Percentiles rank a stretch among this genome's conserved stretches.
These are phyloP conservation scores for Diaporthe velutina DNA, from an alignment of 2,329 filamentous ascomycete species.

Conservation along the genomic window DNA sequence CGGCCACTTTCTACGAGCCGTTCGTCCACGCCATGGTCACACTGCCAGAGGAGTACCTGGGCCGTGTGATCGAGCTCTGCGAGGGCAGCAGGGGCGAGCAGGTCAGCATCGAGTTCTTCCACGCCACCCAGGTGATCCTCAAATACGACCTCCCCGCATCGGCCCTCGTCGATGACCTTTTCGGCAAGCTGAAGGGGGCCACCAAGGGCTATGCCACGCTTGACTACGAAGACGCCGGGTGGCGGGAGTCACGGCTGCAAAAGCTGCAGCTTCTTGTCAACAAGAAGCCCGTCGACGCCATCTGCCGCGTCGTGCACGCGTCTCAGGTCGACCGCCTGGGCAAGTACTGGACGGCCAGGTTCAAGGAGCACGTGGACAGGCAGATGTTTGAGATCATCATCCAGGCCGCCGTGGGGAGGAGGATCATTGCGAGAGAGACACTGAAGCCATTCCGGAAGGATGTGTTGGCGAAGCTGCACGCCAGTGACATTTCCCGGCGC, in stretches of 20 bases:
- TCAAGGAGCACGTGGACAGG: constrained; percentile 95
- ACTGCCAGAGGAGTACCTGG: constrained; percentile 92
- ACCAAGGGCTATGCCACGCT: constrained; percentile 97
- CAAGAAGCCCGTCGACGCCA: constrained; percentile 91
- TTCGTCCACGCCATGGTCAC: constrained; percentile 89
- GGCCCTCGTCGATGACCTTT: constrained; percentile 95
- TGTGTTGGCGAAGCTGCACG: constrained; percentile 92
- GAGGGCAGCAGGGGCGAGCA: constrained; percentile 91
- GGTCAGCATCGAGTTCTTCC: constrained; percentile 90
- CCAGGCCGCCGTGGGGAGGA: constrained; percentile 86
- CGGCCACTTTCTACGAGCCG: constrained; percentile 64
- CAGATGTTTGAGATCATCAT: constrained; percentile 98
- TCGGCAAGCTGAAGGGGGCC: constrained; percentile 92
- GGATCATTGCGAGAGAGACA: constrained; percentile 90
- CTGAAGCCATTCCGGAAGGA: constrained; percentile 98
- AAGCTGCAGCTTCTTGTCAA: constrained; percentile 96
- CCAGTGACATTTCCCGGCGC: constrained; percentile 85
- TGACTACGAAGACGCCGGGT: constrained; percentile 96
- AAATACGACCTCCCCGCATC: constrained; percentile 91
- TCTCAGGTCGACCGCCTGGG: constrained; percentile 87
- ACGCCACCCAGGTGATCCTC: constrained; percentile 90
- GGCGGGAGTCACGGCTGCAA: constrained; percentile 81
- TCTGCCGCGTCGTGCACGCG: constrained; percentile 88
- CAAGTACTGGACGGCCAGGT: constrained; percentile 90
- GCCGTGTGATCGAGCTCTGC: constrained; percentile 94